phyloP scores from a whole-genome alignment of 768 basidiomycete genomes.

The Psilocybe sp. region DNA sequence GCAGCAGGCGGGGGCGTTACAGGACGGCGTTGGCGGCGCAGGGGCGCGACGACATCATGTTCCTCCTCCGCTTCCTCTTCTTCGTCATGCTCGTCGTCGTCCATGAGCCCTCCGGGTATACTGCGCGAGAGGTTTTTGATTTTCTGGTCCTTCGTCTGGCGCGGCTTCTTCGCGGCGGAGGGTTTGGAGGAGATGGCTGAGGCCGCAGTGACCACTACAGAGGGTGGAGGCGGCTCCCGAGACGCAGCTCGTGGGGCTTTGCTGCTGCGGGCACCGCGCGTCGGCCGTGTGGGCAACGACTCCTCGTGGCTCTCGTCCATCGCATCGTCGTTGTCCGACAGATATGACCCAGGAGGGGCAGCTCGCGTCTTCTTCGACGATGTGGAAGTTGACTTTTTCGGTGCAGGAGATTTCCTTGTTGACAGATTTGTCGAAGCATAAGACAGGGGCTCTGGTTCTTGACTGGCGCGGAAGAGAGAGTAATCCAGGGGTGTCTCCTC shows the following conservation, averaged over 20 bases:
- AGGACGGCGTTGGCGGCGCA: constrained; percentile 17
- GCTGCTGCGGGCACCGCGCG: not conserved
- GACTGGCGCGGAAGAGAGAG: constrained; percentile 25
- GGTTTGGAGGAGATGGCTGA: constrained; percentile 10
- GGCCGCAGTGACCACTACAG: not conserved
- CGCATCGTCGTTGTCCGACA: constrained; percentile 22
- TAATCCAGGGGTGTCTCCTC: constrained; percentile 20
- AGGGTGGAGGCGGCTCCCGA: not conserved
- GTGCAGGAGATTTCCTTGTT: constrained; percentile 15
- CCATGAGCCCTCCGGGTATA: constrained; percentile 43
- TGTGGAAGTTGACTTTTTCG: not conserved
- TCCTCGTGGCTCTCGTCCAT: constrained; percentile 22
- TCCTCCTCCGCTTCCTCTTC: constrained; percentile 32
- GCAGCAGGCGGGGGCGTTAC: constrained; percentile 11
- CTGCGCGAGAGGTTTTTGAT: constrained; percentile 21
- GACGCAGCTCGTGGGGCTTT: not conserved
- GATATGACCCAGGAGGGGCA: constrained; percentile 16
- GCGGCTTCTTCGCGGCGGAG: constrained; percentile 18
- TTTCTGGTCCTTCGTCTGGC: constrained; percentile 12
- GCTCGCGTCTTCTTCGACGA: constrained; percentile 30
- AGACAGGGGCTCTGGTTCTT: constrained; percentile 16
- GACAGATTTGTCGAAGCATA: constrained; percentile 12
- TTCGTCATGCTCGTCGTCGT: constrained; percentile 34
- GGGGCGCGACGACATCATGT: constrained; percentile 35
- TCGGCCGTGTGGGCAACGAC: constrained; percentile 9